Evolutionary conservation across 1,139 yeast species (phyloP), one percentile per base, ranked within the genome.

Genomic region (Pichia sp.): DNA sequence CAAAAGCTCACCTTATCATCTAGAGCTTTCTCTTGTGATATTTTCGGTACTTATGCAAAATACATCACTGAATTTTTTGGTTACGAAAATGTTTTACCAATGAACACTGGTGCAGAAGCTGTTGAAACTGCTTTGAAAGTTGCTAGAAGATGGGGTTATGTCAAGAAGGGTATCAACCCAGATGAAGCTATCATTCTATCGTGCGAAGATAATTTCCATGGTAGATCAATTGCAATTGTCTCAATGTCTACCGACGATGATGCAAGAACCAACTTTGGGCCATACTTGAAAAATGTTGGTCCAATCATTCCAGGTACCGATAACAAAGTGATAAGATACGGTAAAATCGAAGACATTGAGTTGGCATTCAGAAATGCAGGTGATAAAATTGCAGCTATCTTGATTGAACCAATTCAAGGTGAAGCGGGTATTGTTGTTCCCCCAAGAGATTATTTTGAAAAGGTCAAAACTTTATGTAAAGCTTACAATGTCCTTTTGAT

Each of bases 21-120:
- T 27, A 72, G 98, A 56, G 97, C 97, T 7, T 91, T 88, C 60
- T 84, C 94, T 26, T 81, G 85, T 41, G 96, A 88, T 58, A 80
- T 79, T 13, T 86, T 88, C 57, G 94, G 95, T 34, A 72, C 72
- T 31, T 88, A 77, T 56, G 94, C 96, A 50, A 85, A 87, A 61
- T 91, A 74, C 56, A 69, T 87, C 44, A 86, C 96, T 39, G 94
- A 87, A 59, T 88, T 66, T 59, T 88, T 91, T 66, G 74, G 79
- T 56, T 88, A 85, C 62, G 98, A 88, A 55, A 80, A 78, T 83
- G 91, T 88, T 8, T 69, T 88, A 59, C 98, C 98, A 49, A 88
- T 88, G 96, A 88, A 88, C 67, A 88, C 97, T 9, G 98, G 98
- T 57, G 96, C 96, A 21, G 97, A 88, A 64, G 98, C 98, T 11